Conservation (phyloP, 1,284 basidiomycete species). For the Thecaphora thlaspeos region DNA sequence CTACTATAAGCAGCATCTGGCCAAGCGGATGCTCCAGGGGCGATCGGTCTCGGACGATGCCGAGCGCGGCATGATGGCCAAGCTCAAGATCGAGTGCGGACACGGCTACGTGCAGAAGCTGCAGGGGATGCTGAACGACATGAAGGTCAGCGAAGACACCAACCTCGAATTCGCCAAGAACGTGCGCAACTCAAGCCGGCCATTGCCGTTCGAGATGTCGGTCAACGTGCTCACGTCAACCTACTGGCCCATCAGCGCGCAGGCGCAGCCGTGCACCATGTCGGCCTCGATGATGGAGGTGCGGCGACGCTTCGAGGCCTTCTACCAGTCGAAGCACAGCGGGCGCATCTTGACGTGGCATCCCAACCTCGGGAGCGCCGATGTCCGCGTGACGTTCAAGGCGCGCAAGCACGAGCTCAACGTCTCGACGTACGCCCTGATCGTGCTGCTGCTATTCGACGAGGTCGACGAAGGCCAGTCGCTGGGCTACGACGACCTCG, state of each 20-base stretch:
- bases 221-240: slow-evolving; percentile 56
- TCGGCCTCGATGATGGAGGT: slow-evolving; percentile 38
- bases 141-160: slow-evolving; percentile 83
- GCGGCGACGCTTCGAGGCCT: slow-evolving; percentile 75
- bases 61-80: slow-evolving; percentile 94
- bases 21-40: slow-evolving; percentile 81
- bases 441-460: slow-evolving; percentile 87
- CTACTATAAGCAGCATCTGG: slow-evolving; percentile 95
- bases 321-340: slow-evolving; percentile 83
- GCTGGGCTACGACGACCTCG: slow-evolving; percentile 35
- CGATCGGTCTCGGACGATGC: slow-evolving; percentile 95
- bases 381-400: slow-evolving; percentile 82
- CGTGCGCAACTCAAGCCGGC: slow-evolving; percentile 63
- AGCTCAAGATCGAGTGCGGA: slow-evolving; percentile 95
- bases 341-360: slow-evolving; percentile 93
- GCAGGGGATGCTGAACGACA: slow-evolving; percentile 99
- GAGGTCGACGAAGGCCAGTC: slow-evolving; percentile 51
- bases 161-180: slow-evolving; percentile 73
- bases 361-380: slow-evolving; percentile 84
- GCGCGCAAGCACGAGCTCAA: slow-evolving; percentile 81
- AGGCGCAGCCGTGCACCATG: slow-evolving; percentile 38
- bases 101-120: slow-evolving; percentile 96
- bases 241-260: slow-evolving; percentile 52
- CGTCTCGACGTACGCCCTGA: slow-evolving; percentile 83
- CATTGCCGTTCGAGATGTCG: slow-evolving; percentile 73